Base-by-base conservation (phyloP, 1,139 yeast species). In the Kodamaea sp. region DNA sequence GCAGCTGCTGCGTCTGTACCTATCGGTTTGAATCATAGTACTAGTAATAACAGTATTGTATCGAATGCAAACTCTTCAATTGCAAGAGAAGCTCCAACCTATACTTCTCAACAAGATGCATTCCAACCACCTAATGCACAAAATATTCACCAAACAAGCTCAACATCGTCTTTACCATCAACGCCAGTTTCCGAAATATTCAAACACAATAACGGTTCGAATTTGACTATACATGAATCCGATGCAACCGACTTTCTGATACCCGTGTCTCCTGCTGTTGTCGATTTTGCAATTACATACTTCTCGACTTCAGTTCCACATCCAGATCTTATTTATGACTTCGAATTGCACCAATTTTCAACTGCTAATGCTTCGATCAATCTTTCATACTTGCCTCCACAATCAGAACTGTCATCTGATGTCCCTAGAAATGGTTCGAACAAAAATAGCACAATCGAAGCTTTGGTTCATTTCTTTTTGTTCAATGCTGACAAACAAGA, bases 381-480 rank as follows among this genome's bases (percentile, higher is more conserved):
- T 28, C 39, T 46, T 31, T 39, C 46, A 30, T 42, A 32, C 29
- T 34, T 37, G 7, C 32, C 46, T n/a, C 35, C 42, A 2, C 27
- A 43, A 4, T 29, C 35, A 7, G 20, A 15, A 15, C 4, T 15
- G 20, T 15, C 20, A 15, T 15, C 20, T 3, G 20, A 15, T 15
- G 20, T 15, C 20, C 20, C 20, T 15, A 15, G 20, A 15, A 15
- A 15, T 4, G 20, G 20, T 15, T 15, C 20, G 20, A 27, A 31
- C 22, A 29, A 41, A 12, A 30, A 38, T 8, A 49, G 48, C 15
- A 57, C 87, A 1, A 57, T 79, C 11, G 96, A 87, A 55, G 75
- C 89, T 31, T 68, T 88, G 31, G 75, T 89, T 44, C 96, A 88
- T 58, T 78, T 85, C 8, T 66, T 85, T 27, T 59, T 87, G 6